A percentile compares a stretch with the other conserved stretches of the same genome.
Evolutionary conservation across 202 grass and related monocot genomes (phyloP).

Genomic region (Saccharum hybrid): DNA sequence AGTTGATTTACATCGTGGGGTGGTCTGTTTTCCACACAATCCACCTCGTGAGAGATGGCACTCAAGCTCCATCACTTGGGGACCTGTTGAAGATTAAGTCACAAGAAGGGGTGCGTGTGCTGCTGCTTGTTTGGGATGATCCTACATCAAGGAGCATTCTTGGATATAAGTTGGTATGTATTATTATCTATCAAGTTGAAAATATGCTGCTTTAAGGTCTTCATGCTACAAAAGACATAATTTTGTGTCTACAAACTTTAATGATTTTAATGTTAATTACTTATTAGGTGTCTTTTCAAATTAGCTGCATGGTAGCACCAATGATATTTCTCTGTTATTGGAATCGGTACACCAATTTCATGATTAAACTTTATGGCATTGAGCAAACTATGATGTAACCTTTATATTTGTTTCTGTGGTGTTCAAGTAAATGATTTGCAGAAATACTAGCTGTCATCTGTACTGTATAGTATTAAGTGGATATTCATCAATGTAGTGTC

Average conservation of each 20-base stretch:
- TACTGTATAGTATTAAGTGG: constrained; percentile 14
- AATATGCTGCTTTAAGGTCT: constrained; percentile 15
- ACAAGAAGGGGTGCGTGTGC: constrained; percentile 76
- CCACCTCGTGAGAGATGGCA: constrained; percentile 56
- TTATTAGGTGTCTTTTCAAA: constrained; percentile 12
- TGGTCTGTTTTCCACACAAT: constrained; percentile 87
- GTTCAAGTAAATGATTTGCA: constrained; percentile 17
- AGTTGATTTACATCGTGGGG: constrained; percentile 81
- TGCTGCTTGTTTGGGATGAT: constrained; percentile 93
- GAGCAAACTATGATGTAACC: constrained; percentile 8
- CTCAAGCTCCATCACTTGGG: constrained; percentile 43
- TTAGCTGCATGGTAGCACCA: neutral
- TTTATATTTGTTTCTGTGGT: constrained; percentile 8
- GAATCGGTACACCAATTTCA: neutral
- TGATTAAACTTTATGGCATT: constrained; percentile 9
- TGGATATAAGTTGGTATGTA: constrained; percentile 60
- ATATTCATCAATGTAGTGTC: constrained; percentile 16
- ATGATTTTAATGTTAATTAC: neutral
- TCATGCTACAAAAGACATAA: constrained; percentile 9
- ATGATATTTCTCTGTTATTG: constrained; percentile 5
- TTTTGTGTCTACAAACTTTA: constrained; percentile 25
- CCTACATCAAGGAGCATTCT: constrained; percentile 76
- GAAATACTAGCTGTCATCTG: constrained; percentile 4
- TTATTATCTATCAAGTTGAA: constrained; percentile 27
- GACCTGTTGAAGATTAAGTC: constrained; percentile 79